Base-by-base conservation (phyloP, 2,329 filamentous ascomycete genomes). In the Aspergillus fumigatus region DNA sequence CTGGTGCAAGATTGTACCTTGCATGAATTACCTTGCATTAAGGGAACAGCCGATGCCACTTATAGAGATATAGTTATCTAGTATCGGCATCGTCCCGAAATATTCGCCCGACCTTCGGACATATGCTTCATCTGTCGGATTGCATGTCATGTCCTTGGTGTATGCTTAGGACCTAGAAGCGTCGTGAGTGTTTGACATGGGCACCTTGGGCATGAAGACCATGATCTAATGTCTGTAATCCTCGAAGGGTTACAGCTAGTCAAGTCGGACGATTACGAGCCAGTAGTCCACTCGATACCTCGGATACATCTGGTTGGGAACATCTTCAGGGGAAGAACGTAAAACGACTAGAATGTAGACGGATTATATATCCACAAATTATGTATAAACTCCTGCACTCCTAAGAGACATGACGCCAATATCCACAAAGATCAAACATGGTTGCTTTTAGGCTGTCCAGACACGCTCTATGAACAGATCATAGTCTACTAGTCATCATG, bases 401-500 rank as follows among this genome's bases (percentile, higher is more conserved):
- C 43, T 11, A 47, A 26, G 21, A 45, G 43, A 47, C 14, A 26
- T 47, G 43, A 58, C 54, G 56, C 59, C 58, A 52, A 60, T 49
- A 54, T 54, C 54, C 55, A 57, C 19, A 57, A 52, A 48, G 47
- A 54, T 29, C 48, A 27, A 55, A 55, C 29, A 50, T 38, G 41
- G n/a, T 55, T 55, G 40, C 48, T 54, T 56, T 43, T 54, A 40
- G 41, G 29, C 40, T 43, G 27, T 55, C 29, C 21, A 45, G 8
- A 19, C 5, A 45, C 40, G 21, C 19, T 21, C 19, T 19, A 19
- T 23, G 19, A 23, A 19, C 41, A 45, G 19, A 9, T 19, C n/a
- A n/a, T 48, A 27, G 50, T 21, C 17, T 48, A 55, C 59, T 63
- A 65, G 59, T 63, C 63, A 57, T 72, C 66, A 55, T 70, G 65